Evolutionary conservation across 148 eudicot species (phyloP).

Genomic region (Rhododendron williamsianum): DNA sequence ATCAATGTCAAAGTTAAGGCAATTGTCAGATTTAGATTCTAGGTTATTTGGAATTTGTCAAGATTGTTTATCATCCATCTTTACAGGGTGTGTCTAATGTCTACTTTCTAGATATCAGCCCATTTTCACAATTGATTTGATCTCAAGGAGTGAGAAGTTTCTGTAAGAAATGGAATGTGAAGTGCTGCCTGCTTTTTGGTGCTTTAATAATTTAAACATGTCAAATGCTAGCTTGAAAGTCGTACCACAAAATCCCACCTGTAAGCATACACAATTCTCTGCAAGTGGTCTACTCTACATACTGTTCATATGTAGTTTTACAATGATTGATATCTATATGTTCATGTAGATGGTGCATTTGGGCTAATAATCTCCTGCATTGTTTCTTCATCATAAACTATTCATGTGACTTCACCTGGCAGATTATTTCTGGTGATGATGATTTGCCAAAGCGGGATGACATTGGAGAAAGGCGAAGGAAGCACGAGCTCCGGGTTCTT

Average conservation of each 20-base stretch:
- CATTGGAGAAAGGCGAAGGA: conserved; percentile 82
- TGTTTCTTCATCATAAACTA: not conserved
- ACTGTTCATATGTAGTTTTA: not conserved
- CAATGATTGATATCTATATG: not conserved
- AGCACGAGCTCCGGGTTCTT: conserved; percentile 70
- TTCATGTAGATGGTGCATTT: not conserved
- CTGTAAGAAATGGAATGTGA: not conserved
- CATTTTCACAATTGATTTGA: not conserved
- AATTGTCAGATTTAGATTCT: not conserved
- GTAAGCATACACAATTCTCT: not conserved
- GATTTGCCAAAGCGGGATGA: conserved; percentile 84
- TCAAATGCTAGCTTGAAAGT: not conserved
- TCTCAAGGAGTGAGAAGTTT: not conserved
- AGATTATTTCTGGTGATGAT: conserved; percentile 80
- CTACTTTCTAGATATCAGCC: not conserved
- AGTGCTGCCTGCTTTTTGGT: not conserved
- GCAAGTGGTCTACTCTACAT: not conserved
- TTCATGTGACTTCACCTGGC: conserved; percentile 12
- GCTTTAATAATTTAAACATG: not conserved
- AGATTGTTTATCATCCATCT: not conserved
- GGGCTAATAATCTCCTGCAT: not conserved
- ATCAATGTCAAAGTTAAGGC: not conserved
- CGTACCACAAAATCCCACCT: not conserved
- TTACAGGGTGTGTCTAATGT: not conserved
- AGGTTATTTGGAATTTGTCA: not conserved